These are phyloP conservation scores for Lodderomyces theae DNA, from an alignment of 1,139 yeast species.

Conservation along the genomic window DNA sequence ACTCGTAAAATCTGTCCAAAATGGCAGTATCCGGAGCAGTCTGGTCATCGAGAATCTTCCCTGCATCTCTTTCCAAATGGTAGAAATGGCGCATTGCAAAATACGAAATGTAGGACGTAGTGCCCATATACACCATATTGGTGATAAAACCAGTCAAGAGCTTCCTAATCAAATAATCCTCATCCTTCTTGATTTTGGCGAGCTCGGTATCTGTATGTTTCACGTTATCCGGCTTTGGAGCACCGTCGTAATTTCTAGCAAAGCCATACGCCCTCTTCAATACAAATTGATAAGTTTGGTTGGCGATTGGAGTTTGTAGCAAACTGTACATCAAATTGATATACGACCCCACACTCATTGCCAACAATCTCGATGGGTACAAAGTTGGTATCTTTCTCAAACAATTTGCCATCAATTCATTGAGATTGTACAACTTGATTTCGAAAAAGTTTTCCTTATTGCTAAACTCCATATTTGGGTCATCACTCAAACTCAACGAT, in stretches of 20 bases:
- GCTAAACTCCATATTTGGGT: background rate
- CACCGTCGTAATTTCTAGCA: slow-evolving; percentile 60
- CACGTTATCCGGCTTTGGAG: slow-evolving; percentile 36
- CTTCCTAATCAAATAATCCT: slow-evolving; percentile 50
- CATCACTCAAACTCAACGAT: slow-evolving; percentile 15
- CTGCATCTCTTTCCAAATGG: slow-evolving; percentile 17
- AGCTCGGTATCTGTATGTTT: slow-evolving; percentile 37
- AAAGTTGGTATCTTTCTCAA: slow-evolving; percentile 55
- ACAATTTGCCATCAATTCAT: slow-evolving; percentile 58
- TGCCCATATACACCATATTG: slow-evolving; percentile 43
- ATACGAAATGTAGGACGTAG: slow-evolving; percentile 24
- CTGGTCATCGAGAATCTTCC: slow-evolving; percentile 15
- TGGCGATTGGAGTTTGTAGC: slow-evolving; percentile 15
- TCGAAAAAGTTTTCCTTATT: slow-evolving; percentile 40
- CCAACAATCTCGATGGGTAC: slow-evolving; percentile 74
- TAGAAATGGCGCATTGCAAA: slow-evolving; percentile 26
- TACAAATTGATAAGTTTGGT: slow-evolving; percentile 35
- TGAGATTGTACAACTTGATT: slow-evolving; percentile 58
- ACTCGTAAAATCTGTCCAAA: slow-evolving; percentile 47
- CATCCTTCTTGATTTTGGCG: slow-evolving; percentile 45
- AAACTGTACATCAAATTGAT: slow-evolving; percentile 50
- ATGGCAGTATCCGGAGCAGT: slow-evolving; percentile 17
- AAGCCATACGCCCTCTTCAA: slow-evolving; percentile 62
- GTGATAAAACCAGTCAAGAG: slow-evolving; percentile 41
- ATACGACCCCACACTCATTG: slow-evolving; percentile 59